Evolutionary conservation across 805 yeast genomes (phyloP).

Genomic region (Lipomyces orientalis): DNA sequence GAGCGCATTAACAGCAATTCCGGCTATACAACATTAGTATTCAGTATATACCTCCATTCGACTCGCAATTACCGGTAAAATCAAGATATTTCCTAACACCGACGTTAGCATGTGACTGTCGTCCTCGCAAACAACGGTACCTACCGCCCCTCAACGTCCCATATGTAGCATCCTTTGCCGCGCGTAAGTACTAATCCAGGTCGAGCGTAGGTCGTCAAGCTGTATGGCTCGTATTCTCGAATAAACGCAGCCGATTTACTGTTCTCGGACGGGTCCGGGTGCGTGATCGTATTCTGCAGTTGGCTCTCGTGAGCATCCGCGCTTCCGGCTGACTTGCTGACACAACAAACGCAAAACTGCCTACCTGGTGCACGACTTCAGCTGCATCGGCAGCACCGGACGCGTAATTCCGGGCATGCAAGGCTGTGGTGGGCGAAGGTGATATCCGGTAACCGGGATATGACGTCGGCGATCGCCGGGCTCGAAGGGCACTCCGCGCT

Average conservation of each 20-base stretch:
- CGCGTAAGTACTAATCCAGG: constrained; percentile 77
- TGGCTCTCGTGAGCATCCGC: neutral
- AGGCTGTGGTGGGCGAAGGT: neutral
- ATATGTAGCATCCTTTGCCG: constrained; percentile 80
- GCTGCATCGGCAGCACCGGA: neutral
- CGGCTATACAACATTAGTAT: constrained; percentile 54
- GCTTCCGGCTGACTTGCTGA: neutral
- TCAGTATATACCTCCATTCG: neutral
- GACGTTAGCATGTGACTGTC: neutral
- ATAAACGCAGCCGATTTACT: constrained; percentile 50
- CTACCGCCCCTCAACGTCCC: constrained; percentile 72
- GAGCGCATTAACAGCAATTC: constrained; percentile 94
- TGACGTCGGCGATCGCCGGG: neutral
- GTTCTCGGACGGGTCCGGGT: constrained; percentile 37
- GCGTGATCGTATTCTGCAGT: constrained; percentile 14
- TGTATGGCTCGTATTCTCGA: constrained; percentile 56
- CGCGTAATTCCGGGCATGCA: neutral
- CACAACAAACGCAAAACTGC: neutral
- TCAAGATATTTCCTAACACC: constrained; percentile 68
- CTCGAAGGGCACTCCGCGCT: neutral
- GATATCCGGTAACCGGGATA: constrained; percentile 5
- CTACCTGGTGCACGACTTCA: constrained; percentile 4
- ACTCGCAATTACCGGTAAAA: constrained; percentile 56
- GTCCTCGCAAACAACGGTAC: no score
- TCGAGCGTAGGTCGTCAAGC: constrained; percentile 80